Conservation (phyloP, 441 rosid genomes). For the Mallotus repandus region DNA sequence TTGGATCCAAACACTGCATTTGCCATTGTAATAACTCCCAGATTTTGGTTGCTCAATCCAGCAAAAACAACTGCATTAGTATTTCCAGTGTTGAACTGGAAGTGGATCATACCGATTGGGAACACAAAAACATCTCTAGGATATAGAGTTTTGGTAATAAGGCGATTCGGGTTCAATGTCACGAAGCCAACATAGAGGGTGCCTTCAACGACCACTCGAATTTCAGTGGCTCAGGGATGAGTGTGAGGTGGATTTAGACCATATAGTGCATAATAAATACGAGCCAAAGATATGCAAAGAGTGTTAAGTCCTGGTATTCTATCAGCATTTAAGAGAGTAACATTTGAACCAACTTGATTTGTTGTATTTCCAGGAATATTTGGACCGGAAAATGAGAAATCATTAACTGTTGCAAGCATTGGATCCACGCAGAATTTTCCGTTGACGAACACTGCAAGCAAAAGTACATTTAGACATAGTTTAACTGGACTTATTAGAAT, state of each 20-base stretch:
- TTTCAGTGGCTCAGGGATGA: constrained; percentile 1
- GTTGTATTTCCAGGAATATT: not conserved
- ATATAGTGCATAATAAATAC: not conserved
- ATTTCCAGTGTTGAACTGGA: not conserved
- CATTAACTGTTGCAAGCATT: not conserved
- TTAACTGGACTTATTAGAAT: not conserved
- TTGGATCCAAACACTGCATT: not conserved
- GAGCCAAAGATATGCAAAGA: not conserved
- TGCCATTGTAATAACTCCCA: not conserved
- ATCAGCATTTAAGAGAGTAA: not conserved
- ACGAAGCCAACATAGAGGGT: not conserved
- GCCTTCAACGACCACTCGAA: not conserved
- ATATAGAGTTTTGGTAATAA: not conserved
- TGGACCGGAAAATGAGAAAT: not conserved
- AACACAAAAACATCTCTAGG: not conserved
- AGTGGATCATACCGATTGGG: not conserved
- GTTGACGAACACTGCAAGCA: not conserved
- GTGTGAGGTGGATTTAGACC: not conserved
- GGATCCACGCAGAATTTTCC: constrained; percentile 10
- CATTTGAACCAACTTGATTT: not conserved
- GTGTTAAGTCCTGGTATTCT: constrained; percentile 7
- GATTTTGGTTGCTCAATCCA: not conserved
- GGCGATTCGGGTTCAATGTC: not conserved
- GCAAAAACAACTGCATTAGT: not conserved
- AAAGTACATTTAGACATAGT: not conserved